Percentiles rank a stretch among this genome's conserved stretches.
Evolutionary conservation across 495 filamentous ascomycete genomes (phyloP).

Genomic region (Penicillium paradoxum): DNA sequence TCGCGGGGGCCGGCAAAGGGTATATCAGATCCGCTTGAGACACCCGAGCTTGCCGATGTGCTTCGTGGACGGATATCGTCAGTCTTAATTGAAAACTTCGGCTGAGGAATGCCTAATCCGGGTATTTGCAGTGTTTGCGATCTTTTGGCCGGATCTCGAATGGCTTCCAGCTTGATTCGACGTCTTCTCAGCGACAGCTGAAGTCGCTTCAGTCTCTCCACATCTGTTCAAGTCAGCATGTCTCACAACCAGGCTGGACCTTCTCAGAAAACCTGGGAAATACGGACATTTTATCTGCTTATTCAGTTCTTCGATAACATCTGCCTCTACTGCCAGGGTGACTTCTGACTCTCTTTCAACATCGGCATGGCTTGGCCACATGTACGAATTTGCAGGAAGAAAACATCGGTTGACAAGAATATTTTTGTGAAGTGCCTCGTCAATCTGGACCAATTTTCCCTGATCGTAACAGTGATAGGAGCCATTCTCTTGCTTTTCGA

Average conservation of each 20-base stretch:
- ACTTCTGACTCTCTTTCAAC: background rate
- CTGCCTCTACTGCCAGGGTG: conserved; percentile 1
- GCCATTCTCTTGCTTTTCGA: background rate
- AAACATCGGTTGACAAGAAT: background rate
- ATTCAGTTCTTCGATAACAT: background rate
- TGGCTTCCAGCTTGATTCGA: background rate
- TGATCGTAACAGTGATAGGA: background rate
- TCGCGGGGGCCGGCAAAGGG: background rate
- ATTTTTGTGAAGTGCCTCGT: background rate
- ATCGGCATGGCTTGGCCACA: background rate
- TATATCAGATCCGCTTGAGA: conserved; percentile 1
- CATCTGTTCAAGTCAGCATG: background rate
- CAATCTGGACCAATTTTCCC: background rate
- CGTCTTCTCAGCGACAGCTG: conserved; percentile 3
- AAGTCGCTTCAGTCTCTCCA: conserved; percentile 4
- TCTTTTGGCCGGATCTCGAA: background rate
- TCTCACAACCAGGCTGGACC: background rate
- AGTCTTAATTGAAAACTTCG: background rate
- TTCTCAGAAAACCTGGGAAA: background rate
- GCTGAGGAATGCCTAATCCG: background rate
- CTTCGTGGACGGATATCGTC: background rate
- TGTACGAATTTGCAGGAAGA: background rate
- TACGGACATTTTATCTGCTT: background rate
- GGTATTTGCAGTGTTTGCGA: background rate
- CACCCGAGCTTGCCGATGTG: background rate